These are phyloP conservation scores for Sequoiadendron giganteum DNA, from an alignment of 75 land plant genomes.

Conservation along the genomic window DNA sequence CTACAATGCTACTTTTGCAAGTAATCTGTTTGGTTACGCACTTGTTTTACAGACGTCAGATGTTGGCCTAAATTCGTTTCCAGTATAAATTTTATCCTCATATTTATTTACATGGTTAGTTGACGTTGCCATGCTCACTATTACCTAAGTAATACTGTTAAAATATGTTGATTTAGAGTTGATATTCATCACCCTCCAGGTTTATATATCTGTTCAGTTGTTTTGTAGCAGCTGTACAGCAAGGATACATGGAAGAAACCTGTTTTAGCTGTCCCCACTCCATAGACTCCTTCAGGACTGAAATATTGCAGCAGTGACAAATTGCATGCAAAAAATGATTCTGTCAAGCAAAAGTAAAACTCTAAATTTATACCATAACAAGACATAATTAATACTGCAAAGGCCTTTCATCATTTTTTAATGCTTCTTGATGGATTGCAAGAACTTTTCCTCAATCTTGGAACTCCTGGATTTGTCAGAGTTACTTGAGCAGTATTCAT, in stretches of 20 bases:
- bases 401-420: neutral
- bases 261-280: neutral
- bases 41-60: too few relatives aligned
- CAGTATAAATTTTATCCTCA: neutral
- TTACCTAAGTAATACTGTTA: too few relatives aligned
- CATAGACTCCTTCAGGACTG: neutral
- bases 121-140: neutral
- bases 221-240: neutral
- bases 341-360: neutral
- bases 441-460: neutral
- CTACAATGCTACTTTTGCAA: neutral
- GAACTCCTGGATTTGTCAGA: neutral
- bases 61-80: too few relatives aligned
- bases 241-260: neutral
- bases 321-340: too few relatives aligned
- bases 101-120: neutral
- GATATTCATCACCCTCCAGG: neutral
- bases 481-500: neutral
- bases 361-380: neutral
- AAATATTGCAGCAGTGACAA: neutral
- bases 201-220: neutral
- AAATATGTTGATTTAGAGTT: too few relatives aligned
- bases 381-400: too few relatives aligned
- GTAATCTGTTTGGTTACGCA: neutral
- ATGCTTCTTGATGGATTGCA: neutral